Base-by-base conservation (phyloP, 2,329 filamentous ascomycete genomes). In the Aspergillus aculeatus region DNA sequence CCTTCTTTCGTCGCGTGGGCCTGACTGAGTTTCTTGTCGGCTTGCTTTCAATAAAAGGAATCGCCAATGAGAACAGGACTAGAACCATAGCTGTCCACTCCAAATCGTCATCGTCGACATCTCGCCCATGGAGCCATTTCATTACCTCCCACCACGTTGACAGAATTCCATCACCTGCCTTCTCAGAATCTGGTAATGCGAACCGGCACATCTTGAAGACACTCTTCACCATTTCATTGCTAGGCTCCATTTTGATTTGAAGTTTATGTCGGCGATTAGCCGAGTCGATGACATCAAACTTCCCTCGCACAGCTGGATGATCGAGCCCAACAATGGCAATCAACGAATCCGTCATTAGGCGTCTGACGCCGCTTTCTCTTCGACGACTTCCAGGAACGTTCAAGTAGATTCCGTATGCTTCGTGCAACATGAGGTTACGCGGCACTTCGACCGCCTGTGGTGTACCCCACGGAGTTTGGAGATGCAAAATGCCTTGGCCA, bases 401-500 rank as follows among this genome's bases (percentile, higher is more conserved):
- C 62, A 84, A 85, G 56, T 85, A 84, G 41, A 90, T 77, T 59
- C 81, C 84, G 66, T 84, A 82, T 26, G 83, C 79, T 63, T 89
- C 86, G 58, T 87, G 82, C 23, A 86, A 73, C 60, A 82, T 81
- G 21, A 92, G 77, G 29, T 81, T 78, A 6, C 61, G 66, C 2
- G 89, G 87, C 2, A 92, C 75, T 0, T 82, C 78, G n/a, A 92
- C 77, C 48, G 86, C 86, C n/a, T 87, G 85, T 12, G 89, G 80
- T 55, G 84, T 83, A 59, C 88, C 87, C 90, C 90, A 93, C 0
- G 89, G 89, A 5, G 89, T 89, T 73, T 92, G 89, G 10, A 91
- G 78, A 64, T 87, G 90, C 16, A 94, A 75, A 68, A 89, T 86
- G 50, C 85, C 83, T 31, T 83, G 82, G 1, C 88, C 88, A 64